Conservation (phyloP, 768 basidiomycete genomes). For the Leucosporidium yakuticum region DNA sequence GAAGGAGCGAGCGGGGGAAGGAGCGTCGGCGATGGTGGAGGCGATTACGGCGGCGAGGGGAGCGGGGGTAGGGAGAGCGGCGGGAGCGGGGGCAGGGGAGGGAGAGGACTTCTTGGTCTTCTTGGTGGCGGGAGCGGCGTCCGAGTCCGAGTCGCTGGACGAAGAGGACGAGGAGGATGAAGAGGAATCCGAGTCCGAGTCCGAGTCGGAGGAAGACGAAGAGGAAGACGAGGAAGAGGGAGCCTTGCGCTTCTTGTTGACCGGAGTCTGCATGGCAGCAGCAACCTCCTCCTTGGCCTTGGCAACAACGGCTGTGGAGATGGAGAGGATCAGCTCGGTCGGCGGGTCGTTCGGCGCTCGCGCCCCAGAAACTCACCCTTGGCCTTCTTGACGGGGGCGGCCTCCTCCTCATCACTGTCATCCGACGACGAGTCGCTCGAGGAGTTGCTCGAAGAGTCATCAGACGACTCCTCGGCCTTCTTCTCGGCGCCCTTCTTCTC, state of each 20-base stretch:
- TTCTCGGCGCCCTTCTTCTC: slow-evolving; percentile 8
- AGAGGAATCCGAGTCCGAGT: slow-evolving; percentile 18
- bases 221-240: slow-evolving; percentile 31
- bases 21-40: not conserved
- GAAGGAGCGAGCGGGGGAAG: slow-evolving; percentile 5
- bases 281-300: slow-evolving; percentile 20
- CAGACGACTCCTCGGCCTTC: not conserved
- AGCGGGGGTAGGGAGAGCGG: slow-evolving; percentile 7
- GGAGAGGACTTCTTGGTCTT: slow-evolving; percentile 33
- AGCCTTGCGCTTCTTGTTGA: slow-evolving; percentile 40
- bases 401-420: not conserved
- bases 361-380: too few species aligned
- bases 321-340: too few species aligned
- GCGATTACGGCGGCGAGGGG: not conserved
- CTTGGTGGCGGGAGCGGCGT: slow-evolving; percentile 19
- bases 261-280: not conserved
- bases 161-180: slow-evolving; percentile 27
- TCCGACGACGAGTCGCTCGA: not conserved
- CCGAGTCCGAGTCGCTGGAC: slow-evolving; percentile 27
- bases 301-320: slow-evolving; percentile 6
- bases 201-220: slow-evolving; percentile 16
- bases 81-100: slow-evolving; percentile 6
- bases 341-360: too few species aligned
- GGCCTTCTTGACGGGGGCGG: slow-evolving; percentile 6
- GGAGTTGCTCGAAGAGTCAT: not conserved